A percentile compares a stretch with the other conserved stretches of the same genome.
Conservation (phyloP, 169 alveolate species). For the Plasmodium adleri region DNA sequence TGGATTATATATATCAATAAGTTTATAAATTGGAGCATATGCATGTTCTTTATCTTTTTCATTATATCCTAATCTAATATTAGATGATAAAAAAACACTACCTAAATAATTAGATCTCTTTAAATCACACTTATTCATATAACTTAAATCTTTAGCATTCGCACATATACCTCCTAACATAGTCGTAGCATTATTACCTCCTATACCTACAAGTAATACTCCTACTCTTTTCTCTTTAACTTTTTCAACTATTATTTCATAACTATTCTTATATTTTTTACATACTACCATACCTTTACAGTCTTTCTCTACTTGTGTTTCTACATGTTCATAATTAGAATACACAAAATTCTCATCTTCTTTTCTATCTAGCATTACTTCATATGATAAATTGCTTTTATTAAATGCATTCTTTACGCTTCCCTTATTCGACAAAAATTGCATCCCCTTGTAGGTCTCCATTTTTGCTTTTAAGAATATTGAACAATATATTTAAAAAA, state of each 20-base stretch:
- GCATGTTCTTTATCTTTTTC: slow-evolving; percentile 81
- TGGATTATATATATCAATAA: slow-evolving; percentile 91
- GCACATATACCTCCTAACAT: slow-evolving; percentile 90
- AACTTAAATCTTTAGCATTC: slow-evolving; percentile 85
- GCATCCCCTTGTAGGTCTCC: slow-evolving; percentile 29
- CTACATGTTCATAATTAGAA: slow-evolving; percentile 40
- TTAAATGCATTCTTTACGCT: slow-evolving; percentile 1
- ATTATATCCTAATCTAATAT: slow-evolving; percentile 86
- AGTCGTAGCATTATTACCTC: slow-evolving; percentile 94
- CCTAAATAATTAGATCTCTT: slow-evolving; percentile 91
- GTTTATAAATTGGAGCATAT: slow-evolving; percentile 87
- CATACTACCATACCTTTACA: slow-evolving; percentile 20
- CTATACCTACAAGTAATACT: slow-evolving; percentile 92
- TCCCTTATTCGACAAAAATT: slow-evolving; percentile 1
- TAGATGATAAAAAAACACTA: slow-evolving; percentile 87
- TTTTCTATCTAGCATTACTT: slow-evolving; percentile 10
- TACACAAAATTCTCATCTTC: slow-evolving; percentile 44
- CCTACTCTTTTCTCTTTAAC: slow-evolving; percentile 85
- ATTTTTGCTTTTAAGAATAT: slow-evolving; percentile 2
- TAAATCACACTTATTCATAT: slow-evolving; percentile 90
- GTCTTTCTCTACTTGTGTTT: slow-evolving; percentile 26
- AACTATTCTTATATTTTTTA: slow-evolving; percentile 20
- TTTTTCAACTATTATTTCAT: slow-evolving; percentile 50
- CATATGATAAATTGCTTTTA: not conserved
- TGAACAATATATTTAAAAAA: not conserved